Percentiles rank a stretch among this genome's conserved stretches.
phyloP scores from a whole-genome alignment of 2,329 filamentous ascomycete species.

The Colletotrichum musae region DNA sequence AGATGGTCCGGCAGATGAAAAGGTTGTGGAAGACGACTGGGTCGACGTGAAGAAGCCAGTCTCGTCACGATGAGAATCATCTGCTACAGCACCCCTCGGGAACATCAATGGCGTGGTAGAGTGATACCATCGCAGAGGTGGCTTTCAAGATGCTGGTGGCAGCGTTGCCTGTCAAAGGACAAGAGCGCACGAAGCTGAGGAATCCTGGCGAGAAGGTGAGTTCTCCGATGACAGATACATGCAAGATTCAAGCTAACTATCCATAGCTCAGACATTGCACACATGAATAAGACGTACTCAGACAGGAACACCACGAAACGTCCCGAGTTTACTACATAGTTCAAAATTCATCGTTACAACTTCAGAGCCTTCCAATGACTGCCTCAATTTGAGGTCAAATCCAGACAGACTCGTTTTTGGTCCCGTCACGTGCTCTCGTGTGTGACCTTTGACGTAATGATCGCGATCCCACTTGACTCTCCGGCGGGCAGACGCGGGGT shows the following conservation, averaged over 20 bases:
- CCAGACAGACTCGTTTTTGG: background rate
- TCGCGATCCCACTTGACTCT: background rate
- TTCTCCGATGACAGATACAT: too few relatives aligned
- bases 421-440: conserved; percentile 12
- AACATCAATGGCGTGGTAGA: too few relatives aligned
- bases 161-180: background rate
- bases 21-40: conserved; percentile 21
- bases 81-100: too few relatives aligned
- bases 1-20: conserved; percentile 10
- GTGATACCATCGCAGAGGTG: too few relatives aligned
- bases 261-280: too few relatives aligned
- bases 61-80: conserved; percentile 13
- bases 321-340: too few relatives aligned
- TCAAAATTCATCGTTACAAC: too few relatives aligned
- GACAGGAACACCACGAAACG: too few relatives aligned
- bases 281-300: too few relatives aligned
- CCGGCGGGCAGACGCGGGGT: background rate
- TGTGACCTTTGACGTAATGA: conserved; percentile 33
- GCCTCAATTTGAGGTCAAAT: background rate
- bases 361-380: background rate
- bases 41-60: conserved; percentile 27
- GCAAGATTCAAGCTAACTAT: too few relatives aligned
- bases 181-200: background rate
- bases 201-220: too few relatives aligned
- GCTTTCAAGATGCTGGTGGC: too few relatives aligned